A percentile compares a stretch with the other conserved stretches of the same genome.
Evolutionary conservation across 2,329 filamentous ascomycete genomes (phyloP).

Genomic region (Rhinocladiella mackenziei): DNA sequence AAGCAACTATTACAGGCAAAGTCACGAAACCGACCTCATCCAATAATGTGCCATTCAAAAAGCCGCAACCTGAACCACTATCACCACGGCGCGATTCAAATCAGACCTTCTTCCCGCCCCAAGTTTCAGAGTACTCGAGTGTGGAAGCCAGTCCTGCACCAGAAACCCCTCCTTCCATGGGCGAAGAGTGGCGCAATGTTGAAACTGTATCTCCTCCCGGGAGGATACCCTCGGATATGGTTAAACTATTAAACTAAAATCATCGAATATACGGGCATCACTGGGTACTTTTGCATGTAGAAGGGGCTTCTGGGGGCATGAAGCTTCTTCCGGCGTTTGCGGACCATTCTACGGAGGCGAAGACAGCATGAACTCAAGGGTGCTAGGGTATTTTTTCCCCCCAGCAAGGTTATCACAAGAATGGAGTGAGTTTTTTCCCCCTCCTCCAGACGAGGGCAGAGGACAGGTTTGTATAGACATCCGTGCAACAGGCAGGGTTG

Average conservation of each 20-base stretch:
- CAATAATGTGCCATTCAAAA: conserved; percentile 15
- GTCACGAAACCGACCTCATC: conserved; percentile 20
- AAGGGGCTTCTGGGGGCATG: no score
- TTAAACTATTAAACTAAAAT: conserved; percentile 23
- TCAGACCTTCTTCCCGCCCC: conserved; percentile 7
- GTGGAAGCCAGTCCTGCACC: conserved; percentile 22
- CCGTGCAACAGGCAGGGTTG: no score
- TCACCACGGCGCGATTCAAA: conserved; percentile 24
- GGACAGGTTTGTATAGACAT: no score
- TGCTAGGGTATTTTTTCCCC: no score
- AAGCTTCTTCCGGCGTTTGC: no score
- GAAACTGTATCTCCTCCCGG: conserved; percentile 27
- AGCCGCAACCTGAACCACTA: conserved; percentile 16
- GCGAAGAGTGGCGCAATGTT: conserved; percentile 17
- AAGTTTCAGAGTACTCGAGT: conserved; percentile 19
- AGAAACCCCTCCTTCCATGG: conserved; percentile 19
- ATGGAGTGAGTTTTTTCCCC: no score
- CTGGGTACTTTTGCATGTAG: no score
- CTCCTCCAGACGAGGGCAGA: no score
- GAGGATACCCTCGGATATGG: conserved; percentile 26
- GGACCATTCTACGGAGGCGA: no score
- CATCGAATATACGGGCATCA: conserved; percentile 1
- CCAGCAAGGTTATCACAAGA: no score
- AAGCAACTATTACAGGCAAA: conserved; percentile 19
- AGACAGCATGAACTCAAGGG: no score